These are phyloP conservation scores for Oryza rufipogon DNA, from an alignment of 176 grass and related monocot species.

Conservation along the genomic window DNA sequence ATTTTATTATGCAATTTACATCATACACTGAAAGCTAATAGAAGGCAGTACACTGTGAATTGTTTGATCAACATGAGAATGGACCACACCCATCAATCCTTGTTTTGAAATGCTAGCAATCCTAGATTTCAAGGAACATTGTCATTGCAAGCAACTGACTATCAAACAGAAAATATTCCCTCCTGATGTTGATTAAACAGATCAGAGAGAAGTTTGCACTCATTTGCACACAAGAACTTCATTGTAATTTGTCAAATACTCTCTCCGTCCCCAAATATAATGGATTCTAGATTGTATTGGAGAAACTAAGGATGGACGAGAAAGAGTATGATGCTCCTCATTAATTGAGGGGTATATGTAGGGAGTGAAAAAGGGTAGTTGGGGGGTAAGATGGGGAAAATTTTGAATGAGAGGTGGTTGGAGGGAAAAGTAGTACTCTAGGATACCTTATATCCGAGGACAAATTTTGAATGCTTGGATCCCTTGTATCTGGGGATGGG, in stretches of 20 bases:
- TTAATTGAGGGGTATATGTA: too few relatives aligned
- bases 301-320: too few relatives aligned
- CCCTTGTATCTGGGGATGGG: too few relatives aligned
- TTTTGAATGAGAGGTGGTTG: too few relatives aligned
- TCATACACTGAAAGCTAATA: constrained; percentile 2
- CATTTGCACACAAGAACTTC: neutral
- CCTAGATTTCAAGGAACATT: constrained; percentile 20
- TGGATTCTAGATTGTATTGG: too few relatives aligned
- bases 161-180: constrained; percentile 19
- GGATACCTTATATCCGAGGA: too few relatives aligned
- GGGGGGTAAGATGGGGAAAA: too few relatives aligned
- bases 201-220: neutral
- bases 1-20: constrained; percentile 15
- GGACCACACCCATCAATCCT: neutral
- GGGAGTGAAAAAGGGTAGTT: too few relatives aligned
- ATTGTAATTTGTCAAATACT: neutral
- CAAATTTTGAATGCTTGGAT: too few relatives aligned
- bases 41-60: neutral
- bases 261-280: too few relatives aligned
- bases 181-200: constrained; percentile 9
- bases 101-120: neutral
- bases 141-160: neutral
- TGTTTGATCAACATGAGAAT: constrained; percentile 14
- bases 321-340: too few relatives aligned
- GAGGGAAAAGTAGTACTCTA: too few relatives aligned